Conservation (phyloP, 768 basidiomycete genomes). For the Pholiota conissans region DNA sequence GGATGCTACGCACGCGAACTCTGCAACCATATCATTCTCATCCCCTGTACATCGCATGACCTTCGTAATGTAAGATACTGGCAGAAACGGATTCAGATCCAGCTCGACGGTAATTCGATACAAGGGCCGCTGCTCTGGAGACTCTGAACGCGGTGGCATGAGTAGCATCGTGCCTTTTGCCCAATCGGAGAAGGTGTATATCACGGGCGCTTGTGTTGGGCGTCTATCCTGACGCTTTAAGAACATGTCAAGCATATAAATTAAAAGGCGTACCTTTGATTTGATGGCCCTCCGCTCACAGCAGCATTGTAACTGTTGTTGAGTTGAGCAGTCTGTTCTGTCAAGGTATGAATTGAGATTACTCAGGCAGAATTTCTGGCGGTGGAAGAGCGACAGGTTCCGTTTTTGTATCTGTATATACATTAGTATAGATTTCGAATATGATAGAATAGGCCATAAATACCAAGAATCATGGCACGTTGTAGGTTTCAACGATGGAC, state of each 20-base stretch:
- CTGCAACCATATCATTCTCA: slow-evolving; percentile 28
- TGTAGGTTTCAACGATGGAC: neutral
- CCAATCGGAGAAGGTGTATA: slow-evolving; percentile 42
- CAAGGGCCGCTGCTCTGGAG: slow-evolving; percentile 28
- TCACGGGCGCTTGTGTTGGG: slow-evolving; percentile 24
- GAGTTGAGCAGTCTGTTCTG: neutral
- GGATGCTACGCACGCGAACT: slow-evolving; percentile 40
- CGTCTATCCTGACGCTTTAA: neutral
- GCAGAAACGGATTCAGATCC: slow-evolving; percentile 46
- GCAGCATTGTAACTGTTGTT: neutral
- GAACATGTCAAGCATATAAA: neutral
- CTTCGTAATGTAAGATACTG: slow-evolving; percentile 42
- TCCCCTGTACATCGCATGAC: slow-evolving; percentile 28
- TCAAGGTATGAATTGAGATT: neutral
- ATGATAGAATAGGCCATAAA: neutral
- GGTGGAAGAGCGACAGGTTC: neutral
- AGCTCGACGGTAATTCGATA: slow-evolving; percentile 44
- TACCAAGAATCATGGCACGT: neutral
- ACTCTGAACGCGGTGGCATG: slow-evolving; percentile 29
- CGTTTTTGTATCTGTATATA: neutral
- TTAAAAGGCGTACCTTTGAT: neutral
- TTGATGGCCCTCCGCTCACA: neutral
- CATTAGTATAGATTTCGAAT: neutral
- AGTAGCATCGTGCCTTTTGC: slow-evolving; percentile 33
- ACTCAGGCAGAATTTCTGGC: neutral